Conservation (phyloP, 1,284 basidiomycete species). For the Moesziomyces parantarcticus region DNA sequence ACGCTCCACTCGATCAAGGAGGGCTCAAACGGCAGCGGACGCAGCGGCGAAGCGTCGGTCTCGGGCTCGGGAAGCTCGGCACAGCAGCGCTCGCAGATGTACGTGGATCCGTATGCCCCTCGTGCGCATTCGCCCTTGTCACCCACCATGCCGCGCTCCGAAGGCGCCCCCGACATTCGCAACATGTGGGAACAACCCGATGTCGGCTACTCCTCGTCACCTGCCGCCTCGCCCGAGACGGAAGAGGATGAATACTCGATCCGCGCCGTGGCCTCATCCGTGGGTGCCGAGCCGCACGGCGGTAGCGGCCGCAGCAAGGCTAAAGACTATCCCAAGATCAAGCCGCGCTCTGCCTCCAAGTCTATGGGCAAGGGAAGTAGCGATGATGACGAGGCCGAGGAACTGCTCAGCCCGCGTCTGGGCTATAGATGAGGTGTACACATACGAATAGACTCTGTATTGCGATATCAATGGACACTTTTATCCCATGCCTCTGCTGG, state of each 20-base stretch:
- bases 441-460: conserved; percentile 6
- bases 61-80: conserved; percentile 3
- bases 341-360: conserved; percentile 25
- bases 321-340: conserved; percentile 37
- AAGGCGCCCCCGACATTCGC: conserved; percentile 15
- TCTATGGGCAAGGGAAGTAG: conserved; percentile 9
- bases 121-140: conserved; percentile 29
- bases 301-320: conserved; percentile 13
- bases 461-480: conserved; percentile 11
- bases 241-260: conserved; percentile 40
- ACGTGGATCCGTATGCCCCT: conserved; percentile 43
- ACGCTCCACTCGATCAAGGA: conserved; percentile 36
- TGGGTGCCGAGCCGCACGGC: conserved; percentile 3
- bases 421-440: conserved; percentile 8
- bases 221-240: conserved; percentile 22
- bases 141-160: conserved; percentile 22
- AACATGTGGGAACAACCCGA: conserved; percentile 39
- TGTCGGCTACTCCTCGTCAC: conserved; percentile 23
- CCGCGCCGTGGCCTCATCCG: conserved; percentile 25
- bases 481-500: not conserved
- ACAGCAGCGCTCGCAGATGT: conserved; percentile 11
- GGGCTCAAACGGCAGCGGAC: conserved; percentile 27
- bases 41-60: conserved; percentile 14
- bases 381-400: conserved; percentile 41
- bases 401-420: conserved; percentile 41